Evolutionary conservation across 2,329 filamentous ascomycete genomes (phyloP).

Genomic region (Pezicula neosporulosa): DNA sequence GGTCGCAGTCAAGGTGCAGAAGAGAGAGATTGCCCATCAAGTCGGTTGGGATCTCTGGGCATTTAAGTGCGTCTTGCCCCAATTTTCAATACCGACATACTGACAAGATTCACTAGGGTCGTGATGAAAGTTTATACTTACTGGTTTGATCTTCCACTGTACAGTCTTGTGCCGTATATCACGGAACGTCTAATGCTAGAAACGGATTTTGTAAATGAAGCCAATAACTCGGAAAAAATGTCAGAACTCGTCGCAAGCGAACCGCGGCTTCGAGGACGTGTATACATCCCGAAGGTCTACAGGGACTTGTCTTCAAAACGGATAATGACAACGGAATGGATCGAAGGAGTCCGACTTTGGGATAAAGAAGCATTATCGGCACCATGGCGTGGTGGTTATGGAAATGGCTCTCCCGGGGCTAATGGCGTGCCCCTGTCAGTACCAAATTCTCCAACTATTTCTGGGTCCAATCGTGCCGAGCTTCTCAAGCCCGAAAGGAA

Average conservation of each 20-base stretch:
- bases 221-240: constrained; percentile 84
- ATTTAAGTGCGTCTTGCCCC: constrained; percentile 62
- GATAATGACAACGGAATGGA: constrained; percentile 95
- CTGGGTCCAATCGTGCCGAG: constrained; percentile 50
- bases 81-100: constrained; percentile 10
- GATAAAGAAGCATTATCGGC: constrained; percentile 79
- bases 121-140: constrained; percentile 79
- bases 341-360: constrained; percentile 90
- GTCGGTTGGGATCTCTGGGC: constrained; percentile 95
- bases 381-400: constrained; percentile 75
- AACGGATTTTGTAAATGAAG: constrained; percentile 92
- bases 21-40: constrained; percentile 87
- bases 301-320: constrained; percentile 77
- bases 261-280: constrained; percentile 69
- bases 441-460: constrained; percentile 26
- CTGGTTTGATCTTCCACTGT: constrained; percentile 91
- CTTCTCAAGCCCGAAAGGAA: constrained; percentile 77
- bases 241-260: constrained; percentile 71
- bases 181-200: constrained; percentile 88
- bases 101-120: constrained; percentile 46
- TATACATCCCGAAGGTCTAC: constrained; percentile 87
- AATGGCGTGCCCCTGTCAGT: constrained; percentile 56
- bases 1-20: constrained; percentile 95
- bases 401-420: constrained; percentile 74
- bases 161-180: constrained; percentile 88